Conservation (phyloP, 2,329 filamentous ascomycete genomes). For the Coniosporium tulheliwenetii region DNA sequence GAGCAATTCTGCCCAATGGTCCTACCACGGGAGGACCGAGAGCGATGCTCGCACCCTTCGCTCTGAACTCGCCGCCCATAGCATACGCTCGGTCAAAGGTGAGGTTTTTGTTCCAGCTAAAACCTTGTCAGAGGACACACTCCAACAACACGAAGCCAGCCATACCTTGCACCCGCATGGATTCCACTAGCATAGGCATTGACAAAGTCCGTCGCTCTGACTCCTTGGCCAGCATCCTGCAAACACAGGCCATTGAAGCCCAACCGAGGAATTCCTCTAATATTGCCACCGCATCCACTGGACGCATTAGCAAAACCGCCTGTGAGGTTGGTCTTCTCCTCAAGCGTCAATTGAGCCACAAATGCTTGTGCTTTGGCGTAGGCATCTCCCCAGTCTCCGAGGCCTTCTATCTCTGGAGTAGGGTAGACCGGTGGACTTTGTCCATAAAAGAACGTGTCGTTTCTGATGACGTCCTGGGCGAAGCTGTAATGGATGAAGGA, state of each 20-base stretch:
- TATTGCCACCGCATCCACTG: conserved; percentile 21
- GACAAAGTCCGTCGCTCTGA: conserved; percentile 25
- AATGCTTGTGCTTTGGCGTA: conserved; percentile 14
- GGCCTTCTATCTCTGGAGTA: conserved; percentile 12
- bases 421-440: neutral
- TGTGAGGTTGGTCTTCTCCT: conserved; percentile 21
- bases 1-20: conserved; percentile 13
- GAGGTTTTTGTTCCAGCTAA: neutral
- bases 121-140: too few relatives aligned
- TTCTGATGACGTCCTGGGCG: too few relatives aligned
- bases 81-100: neutral
- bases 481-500: too few relatives aligned
- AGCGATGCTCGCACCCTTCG: conserved; percentile 15
- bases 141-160: too few relatives aligned
- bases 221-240: conserved; percentile 24
- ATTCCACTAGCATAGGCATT: conserved; percentile 26
- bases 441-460: neutral
- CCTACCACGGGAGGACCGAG: conserved; percentile 14
- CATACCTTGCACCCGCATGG: conserved; percentile 18
- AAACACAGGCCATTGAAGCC: conserved; percentile 25
- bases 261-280: conserved; percentile 16
- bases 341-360: conserved; percentile 18
- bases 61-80: conserved; percentile 11
- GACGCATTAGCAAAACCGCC: conserved; percentile 12
- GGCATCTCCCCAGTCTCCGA: conserved; percentile 15